These are phyloP conservation scores for Diaporthe ampelina DNA, from an alignment of 2,329 filamentous ascomycete species.

Conservation along the genomic window DNA sequence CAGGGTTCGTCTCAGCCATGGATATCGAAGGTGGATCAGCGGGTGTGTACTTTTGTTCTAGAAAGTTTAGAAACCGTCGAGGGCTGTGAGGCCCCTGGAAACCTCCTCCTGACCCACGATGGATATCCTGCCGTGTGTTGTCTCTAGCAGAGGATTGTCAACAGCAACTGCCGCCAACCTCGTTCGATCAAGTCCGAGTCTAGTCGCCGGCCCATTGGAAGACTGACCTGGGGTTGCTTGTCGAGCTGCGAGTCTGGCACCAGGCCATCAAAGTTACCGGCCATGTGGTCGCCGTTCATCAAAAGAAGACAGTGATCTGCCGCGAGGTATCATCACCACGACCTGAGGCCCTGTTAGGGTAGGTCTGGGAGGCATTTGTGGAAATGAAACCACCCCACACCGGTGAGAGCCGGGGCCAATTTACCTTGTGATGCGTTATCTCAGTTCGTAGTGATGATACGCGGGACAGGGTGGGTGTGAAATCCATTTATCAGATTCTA, in stretches of 20 bases:
- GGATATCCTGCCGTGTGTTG: constrained; percentile 8
- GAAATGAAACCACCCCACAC: constrained; percentile 42
- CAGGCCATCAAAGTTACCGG: constrained; percentile 20
- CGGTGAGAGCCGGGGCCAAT: constrained; percentile 40
- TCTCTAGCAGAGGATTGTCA: constrained; percentile 6
- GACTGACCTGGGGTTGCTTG: background rate
- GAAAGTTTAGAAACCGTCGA: constrained; percentile 24
- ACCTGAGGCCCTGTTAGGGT: constrained; percentile 16
- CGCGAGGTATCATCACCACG: constrained; percentile 22
- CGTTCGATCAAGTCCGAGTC: background rate
- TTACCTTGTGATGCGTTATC: constrained; percentile 38
- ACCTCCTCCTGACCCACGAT: constrained; percentile 19
- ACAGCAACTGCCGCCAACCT: background rate
- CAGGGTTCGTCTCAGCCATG: constrained; percentile 1
- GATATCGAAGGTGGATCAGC: background rate
- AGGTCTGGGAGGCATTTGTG: constrained; percentile 19
- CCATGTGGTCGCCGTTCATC: constrained; percentile 14
- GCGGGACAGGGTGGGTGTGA: constrained; percentile 21
- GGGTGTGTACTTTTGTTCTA: constrained; percentile 32
- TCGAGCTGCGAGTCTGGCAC: constrained; percentile 11
- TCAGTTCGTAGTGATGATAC: constrained; percentile 13
- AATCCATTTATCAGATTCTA: constrained; percentile 31
- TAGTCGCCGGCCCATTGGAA: background rate
- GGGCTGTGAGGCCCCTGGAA: constrained; percentile 24
- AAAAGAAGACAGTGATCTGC: constrained; percentile 34